Evolutionary conservation across 179 eudicot species (phyloP).

Genomic region (Camellia oleifera): DNA sequence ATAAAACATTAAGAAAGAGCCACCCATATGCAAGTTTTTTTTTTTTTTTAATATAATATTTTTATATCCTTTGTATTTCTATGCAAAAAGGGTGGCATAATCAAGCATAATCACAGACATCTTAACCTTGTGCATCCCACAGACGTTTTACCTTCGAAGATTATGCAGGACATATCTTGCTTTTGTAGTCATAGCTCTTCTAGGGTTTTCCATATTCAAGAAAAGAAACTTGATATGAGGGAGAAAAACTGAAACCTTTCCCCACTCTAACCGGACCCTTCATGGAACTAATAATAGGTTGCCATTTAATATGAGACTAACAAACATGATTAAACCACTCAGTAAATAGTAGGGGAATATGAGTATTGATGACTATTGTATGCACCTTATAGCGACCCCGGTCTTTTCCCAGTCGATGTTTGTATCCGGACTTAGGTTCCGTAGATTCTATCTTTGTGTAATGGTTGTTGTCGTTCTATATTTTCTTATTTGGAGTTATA

Average conservation of each 20-base stretch:
- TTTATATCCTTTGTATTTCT: neutral
- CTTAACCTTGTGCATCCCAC: neutral
- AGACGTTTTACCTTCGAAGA: neutral
- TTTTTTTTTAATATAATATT: neutral
- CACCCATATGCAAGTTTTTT: neutral
- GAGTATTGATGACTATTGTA: neutral
- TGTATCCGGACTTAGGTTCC: no score
- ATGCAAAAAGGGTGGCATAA: neutral
- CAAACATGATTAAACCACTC: neutral
- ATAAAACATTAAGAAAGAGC: no score
- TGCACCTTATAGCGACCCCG: neutral
- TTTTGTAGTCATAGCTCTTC: neutral
- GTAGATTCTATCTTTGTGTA: no score
- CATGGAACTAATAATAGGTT: neutral
- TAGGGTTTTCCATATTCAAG: neutral
- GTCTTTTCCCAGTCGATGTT: no score
- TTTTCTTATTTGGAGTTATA: no score
- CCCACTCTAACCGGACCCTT: neutral
- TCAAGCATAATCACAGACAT: constrained; percentile 5
- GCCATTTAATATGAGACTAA: neutral
- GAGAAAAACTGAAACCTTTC: neutral
- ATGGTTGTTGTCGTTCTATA: no score
- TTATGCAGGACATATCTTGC: neutral
- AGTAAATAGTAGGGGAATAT: neutral
- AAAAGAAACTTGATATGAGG: neutral